Evolutionary conservation across 2,329 filamentous ascomycete species (phyloP), one percentile per base, ranked within the genome.

Genomic region (Venturia aucupariae): DNA sequence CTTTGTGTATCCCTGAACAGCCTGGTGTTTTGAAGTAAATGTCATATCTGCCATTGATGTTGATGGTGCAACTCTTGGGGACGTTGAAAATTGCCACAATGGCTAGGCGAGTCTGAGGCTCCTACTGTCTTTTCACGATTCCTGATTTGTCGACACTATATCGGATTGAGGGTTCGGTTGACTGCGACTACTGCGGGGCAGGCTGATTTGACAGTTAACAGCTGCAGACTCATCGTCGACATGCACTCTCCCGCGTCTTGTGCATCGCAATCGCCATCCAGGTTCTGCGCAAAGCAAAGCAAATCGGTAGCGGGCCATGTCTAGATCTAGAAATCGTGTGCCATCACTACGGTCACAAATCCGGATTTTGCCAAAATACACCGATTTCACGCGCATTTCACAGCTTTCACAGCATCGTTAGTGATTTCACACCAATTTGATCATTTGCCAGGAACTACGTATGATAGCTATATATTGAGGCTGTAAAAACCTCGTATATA

Each of bases 271-370:
- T 60, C 17, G 22, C 4, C 51, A n/a, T 22, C 30, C 27, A 35
- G 30, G 17, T 57, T 57, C 30, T 57, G 51, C 51, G 30, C 30
- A 32, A 32, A 57, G 30, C 30, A 32, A 32, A 57, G 51, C 51
- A 57, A 57, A 57, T 35, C 51, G 51, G 51, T 32, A 19, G 30
- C 51, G 51, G 30, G 51, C 27, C 51, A 57, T 35, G 51, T 57
- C 51, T 57, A 57, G 51, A 57, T 57, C 30, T 35, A 57, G 51
- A 35, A 57, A 57, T 35, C 51, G n/a, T 57, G 51, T 57, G 27
- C 59, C n/a, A 19, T 41, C n/a, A n/a, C n/a, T n/a, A n/a, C n/a
- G n/a, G n/a, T n/a, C n/a, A n/a, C n/a, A n/a, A n/a, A n/a, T n/a
- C n/a, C n/a, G n/a, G n/a, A n/a, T n/a, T n/a, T n/a, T n/a, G n/a